phyloP scores from a whole-genome alignment of 1,284 basidiomycete genomes.

The Schizopora paradoxa region DNA sequence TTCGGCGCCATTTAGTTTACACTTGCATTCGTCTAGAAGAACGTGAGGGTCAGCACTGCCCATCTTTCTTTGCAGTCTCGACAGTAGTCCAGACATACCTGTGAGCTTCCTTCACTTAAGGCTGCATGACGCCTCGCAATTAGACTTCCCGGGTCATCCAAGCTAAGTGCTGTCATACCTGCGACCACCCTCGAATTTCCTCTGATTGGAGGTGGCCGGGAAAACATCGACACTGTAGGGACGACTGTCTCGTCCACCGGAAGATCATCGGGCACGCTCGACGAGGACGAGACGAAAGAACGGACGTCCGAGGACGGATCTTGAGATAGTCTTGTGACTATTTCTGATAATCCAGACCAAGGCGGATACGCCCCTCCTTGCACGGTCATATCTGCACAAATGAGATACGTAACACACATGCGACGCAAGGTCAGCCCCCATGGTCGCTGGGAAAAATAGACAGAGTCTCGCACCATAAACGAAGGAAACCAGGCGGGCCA shows the following conservation, averaged over 20 bases:
- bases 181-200: not conserved
- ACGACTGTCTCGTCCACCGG: slow-evolving; percentile 10
- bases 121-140: too few relatives aligned
- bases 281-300: slow-evolving; percentile 32
- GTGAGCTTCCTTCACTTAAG: too few relatives aligned
- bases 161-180: not conserved
- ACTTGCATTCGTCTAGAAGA: too few relatives aligned
- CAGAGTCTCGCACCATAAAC: slow-evolving; percentile 43
- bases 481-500: slow-evolving; percentile 63
- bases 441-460: slow-evolving; percentile 6
- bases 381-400: slow-evolving; percentile 20
- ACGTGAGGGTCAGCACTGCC: too few relatives aligned
- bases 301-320: slow-evolving; percentile 48
- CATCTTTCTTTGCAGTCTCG: too few relatives aligned
- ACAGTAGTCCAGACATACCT: too few relatives aligned
- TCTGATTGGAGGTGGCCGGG: slow-evolving; percentile 29
- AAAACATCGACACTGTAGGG: slow-evolving; percentile 24
- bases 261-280: slow-evolving; percentile 19
- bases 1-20: too few relatives aligned
- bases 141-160: too few relatives aligned
- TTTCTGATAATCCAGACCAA: slow-evolving; percentile 28
- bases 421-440: slow-evolving; percentile 14
- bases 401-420: slow-evolving; percentile 24
- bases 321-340: slow-evolving; percentile 38
- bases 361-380: slow-evolving; percentile 16